phyloP scores from a whole-genome alignment of 179 eudicot genomes.

The Silene noctiflora region DNA sequence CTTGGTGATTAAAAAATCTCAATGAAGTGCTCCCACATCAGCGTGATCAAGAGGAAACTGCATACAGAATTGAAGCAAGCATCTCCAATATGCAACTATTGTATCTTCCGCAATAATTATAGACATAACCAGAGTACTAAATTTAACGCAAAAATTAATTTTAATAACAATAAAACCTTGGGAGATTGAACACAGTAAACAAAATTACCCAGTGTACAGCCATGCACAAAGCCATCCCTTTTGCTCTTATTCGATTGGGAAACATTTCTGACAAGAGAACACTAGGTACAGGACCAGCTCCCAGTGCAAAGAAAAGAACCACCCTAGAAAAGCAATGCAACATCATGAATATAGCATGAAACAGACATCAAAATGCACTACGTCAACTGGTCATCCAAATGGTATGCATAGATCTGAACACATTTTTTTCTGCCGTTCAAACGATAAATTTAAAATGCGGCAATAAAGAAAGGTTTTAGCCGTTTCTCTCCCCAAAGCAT shows the following conservation, averaged over 20 bases:
- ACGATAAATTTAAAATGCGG: background rate
- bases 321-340: conserved; percentile 48
- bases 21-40: background rate
- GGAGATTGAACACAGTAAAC: background rate
- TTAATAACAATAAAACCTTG: background rate
- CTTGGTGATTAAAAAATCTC: background rate
- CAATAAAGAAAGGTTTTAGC: background rate
- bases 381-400: conserved; percentile 7
- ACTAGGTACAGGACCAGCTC: conserved; percentile 94
- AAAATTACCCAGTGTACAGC: conserved; percentile 86
- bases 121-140: background rate
- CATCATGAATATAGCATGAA: conserved; percentile 11
- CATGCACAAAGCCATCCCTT: conserved; percentile 93
- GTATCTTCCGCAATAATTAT: background rate
- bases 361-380: background rate
- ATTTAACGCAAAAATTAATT: background rate
- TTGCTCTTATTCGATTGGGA: conserved; percentile 78
- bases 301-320: conserved; percentile 75
- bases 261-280: conserved; percentile 87
- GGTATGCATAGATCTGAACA: conserved; percentile 1
- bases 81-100: conserved; percentile 1
- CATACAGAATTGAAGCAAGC: background rate
- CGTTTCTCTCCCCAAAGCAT: background rate
- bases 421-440: background rate
- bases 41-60: background rate